These are phyloP conservation scores for Corniculantispora saksenae DNA, from an alignment of 2,329 filamentous ascomycete genomes.

Conservation along the genomic window DNA sequence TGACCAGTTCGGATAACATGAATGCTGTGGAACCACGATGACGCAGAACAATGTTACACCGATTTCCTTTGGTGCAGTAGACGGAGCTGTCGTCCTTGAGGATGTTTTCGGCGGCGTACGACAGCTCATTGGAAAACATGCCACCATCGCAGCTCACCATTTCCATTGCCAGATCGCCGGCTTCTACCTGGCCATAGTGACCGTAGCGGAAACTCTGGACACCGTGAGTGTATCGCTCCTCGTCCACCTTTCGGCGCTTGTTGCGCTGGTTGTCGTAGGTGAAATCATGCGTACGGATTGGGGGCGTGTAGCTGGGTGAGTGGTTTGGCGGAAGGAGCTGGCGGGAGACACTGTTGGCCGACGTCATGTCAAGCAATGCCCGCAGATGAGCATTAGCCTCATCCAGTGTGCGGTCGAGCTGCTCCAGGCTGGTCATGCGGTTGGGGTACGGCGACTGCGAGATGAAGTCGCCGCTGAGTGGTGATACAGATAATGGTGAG, in stretches of 20 bases:
- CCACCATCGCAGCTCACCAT: slow-evolving; percentile 89
- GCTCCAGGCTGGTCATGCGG: slow-evolving; percentile 33
- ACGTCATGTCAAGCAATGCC: slow-evolving; percentile 43
- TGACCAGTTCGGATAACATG: slow-evolving; percentile 79
- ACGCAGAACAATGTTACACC: slow-evolving; percentile 82
- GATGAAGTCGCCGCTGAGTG: neutral
- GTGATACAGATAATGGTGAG: neutral
- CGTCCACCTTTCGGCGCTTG: slow-evolving; percentile 72
- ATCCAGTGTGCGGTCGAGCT: slow-evolving; percentile 42
- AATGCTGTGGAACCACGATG: slow-evolving; percentile 83
- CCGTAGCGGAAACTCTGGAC: slow-evolving; percentile 74
- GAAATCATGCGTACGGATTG: slow-evolving; percentile 39
- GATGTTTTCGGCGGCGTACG: slow-evolving; percentile 76
- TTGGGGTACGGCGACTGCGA: neutral
- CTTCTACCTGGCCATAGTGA: slow-evolving; percentile 81
- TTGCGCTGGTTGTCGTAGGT: slow-evolving; percentile 51
- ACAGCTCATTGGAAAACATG: slow-evolving; percentile 61
- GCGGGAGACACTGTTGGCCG: slow-evolving; percentile 31
- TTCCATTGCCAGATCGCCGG: slow-evolving; percentile 81
- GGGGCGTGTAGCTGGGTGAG: slow-evolving; percentile 33
- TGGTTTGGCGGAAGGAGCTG: slow-evolving; percentile 28
- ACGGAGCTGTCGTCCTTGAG: slow-evolving; percentile 79
- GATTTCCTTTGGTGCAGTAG: slow-evolving; percentile 86
- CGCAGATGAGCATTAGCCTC: slow-evolving; percentile 47
- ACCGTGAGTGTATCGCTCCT: slow-evolving; percentile 53